These are phyloP conservation scores for Podila minutissima DNA, from an alignment of 192 early-diverging fungal genomes.

Conservation along the genomic window DNA sequence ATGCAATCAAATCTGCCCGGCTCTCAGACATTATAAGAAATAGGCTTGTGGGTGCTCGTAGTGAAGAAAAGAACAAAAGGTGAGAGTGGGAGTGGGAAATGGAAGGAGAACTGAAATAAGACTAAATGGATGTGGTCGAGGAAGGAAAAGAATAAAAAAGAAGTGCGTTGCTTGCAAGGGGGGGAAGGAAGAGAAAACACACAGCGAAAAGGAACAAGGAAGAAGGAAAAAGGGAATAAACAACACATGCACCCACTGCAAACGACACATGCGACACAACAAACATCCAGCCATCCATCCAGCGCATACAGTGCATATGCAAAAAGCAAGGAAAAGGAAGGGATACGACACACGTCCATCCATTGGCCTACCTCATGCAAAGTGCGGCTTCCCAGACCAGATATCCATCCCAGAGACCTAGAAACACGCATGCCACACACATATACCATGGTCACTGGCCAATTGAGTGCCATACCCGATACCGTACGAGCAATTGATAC, in stretches of 20 bases:
- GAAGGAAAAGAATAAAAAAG: not conserved
- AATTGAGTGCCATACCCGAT: no score
- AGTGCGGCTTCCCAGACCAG: not conserved
- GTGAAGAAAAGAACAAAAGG: not conserved
- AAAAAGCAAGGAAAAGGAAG: no score
- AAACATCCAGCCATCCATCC: no score
- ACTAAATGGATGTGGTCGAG: not conserved
- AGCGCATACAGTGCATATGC: no score
- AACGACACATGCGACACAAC: no score
- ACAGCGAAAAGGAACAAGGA: not conserved
- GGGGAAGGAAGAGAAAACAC: not conserved
- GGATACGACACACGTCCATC: no score
- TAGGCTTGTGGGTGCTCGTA: not conserved
- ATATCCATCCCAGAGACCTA: not conserved
- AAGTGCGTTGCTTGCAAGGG: not conserved
- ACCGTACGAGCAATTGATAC: no score
- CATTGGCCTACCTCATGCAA: no score
- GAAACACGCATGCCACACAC: no score
- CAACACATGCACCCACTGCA: no score
- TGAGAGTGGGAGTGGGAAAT: conserved; percentile 10
- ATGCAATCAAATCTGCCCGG: conserved; percentile 88
- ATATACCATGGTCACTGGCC: no score
- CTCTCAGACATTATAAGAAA: conserved; percentile 78
- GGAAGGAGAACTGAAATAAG: not conserved
- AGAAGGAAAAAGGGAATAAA: no score